Base-by-base conservation (phyloP, 2,329 filamentous ascomycete species). In the Exophiala dermatitidis region DNA sequence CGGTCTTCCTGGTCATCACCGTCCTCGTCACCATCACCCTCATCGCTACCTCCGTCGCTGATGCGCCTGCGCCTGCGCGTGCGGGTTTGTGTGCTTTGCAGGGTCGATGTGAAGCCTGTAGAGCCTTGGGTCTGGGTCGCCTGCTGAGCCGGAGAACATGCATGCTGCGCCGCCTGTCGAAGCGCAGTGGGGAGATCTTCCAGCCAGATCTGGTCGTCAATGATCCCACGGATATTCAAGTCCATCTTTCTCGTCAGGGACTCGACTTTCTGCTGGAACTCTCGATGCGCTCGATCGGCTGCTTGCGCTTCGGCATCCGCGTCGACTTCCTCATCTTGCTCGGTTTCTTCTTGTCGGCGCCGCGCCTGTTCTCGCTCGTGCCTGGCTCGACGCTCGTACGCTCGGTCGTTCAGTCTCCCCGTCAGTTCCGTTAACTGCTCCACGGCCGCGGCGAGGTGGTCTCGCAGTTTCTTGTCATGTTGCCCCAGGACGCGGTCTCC, bases 161-260 rank as follows among this genome's bases (percentile, higher is more conserved):
- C 61, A 58, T 2, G 66, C 64, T n/a, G 71, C 74, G 62, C 68
- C 59, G 81, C 62, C 54, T 70, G 69, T 2, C 64, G 61, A 3
- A 83, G 56, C 1, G 71, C 68, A 8, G 72, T 69, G 31, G 70
- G 69, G 42, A 80, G 64, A 3, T 66, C 63, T 50, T 72, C 66
- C 9, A 79, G 65, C 54, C 71, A 74, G 5, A 74, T 68, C 52
- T 76, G 71, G 5, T 72, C 72, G 66, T 86, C 83, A 54, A 86
- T 77, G 46, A 81, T 66, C 8, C 73, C 69, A 10, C 82, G 74
- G 63, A 85, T 75, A 43, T 71, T 72, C 63, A 76, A 71, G 59
- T 86, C 83, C 63, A 85, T 72, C 47, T 74, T 71, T 30, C 68
- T 65, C 1, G 80, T 84, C 60, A 80, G 69, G 2, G 67, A 65